Evolutionary conservation across 306 rosid species (phyloP).

Genomic region (Acacia confusa): DNA sequence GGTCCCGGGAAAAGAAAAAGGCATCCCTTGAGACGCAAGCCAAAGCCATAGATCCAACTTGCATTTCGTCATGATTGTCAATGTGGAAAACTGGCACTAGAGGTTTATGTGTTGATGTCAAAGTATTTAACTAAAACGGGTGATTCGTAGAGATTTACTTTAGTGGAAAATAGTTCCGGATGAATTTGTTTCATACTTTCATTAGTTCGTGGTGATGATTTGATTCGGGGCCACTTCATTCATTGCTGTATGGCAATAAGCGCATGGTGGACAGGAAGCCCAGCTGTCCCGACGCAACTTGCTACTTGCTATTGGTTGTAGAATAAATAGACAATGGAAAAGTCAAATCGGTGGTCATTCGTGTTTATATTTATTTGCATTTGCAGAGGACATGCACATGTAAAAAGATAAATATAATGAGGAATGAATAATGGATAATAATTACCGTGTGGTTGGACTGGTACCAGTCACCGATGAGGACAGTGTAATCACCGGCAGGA

Average conservation of each 20-base stretch:
- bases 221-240: neutral
- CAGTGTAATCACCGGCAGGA: conserved; percentile 81
- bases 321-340: neutral
- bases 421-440: neutral
- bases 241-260: neutral
- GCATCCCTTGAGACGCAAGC: conserved; percentile 26
- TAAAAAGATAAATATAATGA: neutral
- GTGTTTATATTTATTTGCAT: neutral
- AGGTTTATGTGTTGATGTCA: neutral
- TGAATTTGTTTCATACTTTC: neutral
- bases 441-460: conserved; percentile 84
- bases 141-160: neutral
- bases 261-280: neutral
- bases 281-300: neutral
- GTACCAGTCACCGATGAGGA: conserved; percentile 97
- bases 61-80: neutral
- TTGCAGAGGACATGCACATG: neutral
- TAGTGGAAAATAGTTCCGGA: neutral
- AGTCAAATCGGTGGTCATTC: neutral
- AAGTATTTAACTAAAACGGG: neutral
- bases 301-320: neutral
- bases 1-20: neutral
- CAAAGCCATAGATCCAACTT: conserved; percentile 8
- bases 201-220: neutral
- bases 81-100: neutral